Conservation (phyloP, 768 basidiomycete genomes). For the Boletus rufocinnamomeus region DNA sequence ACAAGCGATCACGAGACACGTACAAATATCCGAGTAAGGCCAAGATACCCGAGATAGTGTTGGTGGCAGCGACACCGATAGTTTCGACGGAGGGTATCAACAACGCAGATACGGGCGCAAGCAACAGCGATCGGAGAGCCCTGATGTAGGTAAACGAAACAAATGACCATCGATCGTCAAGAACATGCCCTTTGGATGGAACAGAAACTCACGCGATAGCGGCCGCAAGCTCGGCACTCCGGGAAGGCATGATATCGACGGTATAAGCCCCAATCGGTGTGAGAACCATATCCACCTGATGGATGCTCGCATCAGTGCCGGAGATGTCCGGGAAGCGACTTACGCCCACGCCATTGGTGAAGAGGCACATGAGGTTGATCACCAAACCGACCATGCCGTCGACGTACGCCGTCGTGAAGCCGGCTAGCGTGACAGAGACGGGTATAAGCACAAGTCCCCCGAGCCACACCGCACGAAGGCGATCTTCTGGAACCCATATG, state of each 20-base stretch:
- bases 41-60: constrained; percentile 47
- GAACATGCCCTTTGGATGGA: neutral
- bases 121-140: constrained; percentile 27
- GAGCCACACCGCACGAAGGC: constrained; percentile 53
- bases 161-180: neutral
- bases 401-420: constrained; percentile 54
- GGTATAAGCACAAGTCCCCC: constrained; percentile 54
- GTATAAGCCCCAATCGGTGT: constrained; percentile 57
- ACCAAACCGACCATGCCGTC: constrained; percentile 50
- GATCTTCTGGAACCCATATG: constrained; percentile 68
- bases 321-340: constrained; percentile 14
- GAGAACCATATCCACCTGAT: constrained; percentile 57
- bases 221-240: constrained; percentile 66
- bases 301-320: neutral
- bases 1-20: constrained; percentile 25
- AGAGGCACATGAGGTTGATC: constrained; percentile 55
- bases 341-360: constrained; percentile 67
- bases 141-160: constrained; percentile 1
- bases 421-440: constrained; percentile 48
- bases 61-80: constrained; percentile 52
- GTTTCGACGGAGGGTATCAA: constrained; percentile 47
- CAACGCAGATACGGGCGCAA: constrained; percentile 17
- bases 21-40: constrained; percentile 56
- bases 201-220: constrained; percentile 48
- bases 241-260: constrained; percentile 59